These are phyloP conservation scores for Triticum timopheevii DNA, from an alignment of 176 grass and related monocot species.

Conservation along the genomic window DNA sequence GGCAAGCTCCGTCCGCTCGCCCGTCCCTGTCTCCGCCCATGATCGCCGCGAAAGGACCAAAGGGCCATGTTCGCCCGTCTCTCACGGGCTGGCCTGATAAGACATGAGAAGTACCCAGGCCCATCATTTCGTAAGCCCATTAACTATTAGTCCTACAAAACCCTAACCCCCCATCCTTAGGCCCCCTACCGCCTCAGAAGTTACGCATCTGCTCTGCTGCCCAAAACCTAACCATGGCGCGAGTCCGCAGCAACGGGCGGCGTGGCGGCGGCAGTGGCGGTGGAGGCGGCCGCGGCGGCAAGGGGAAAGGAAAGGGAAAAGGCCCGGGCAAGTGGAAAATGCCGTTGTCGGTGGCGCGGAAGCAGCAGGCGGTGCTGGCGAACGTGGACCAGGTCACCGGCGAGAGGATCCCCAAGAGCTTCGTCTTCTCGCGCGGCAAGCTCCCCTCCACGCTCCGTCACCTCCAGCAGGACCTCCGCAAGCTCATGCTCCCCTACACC, in stretches of 20 bases:
- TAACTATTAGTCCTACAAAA: background rate
- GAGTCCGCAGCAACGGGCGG: slow-evolving; percentile 7
- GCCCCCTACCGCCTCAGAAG: background rate
- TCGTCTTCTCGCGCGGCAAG: slow-evolving; percentile 86
- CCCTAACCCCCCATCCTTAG: background rate
- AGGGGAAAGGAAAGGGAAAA: slow-evolving; percentile 14
- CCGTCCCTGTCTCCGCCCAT: no score
- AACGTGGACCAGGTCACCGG: slow-evolving; percentile 85
- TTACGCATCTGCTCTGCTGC: background rate
- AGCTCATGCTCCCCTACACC: slow-evolving; percentile 61
- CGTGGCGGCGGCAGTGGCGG: slow-evolving; percentile 25
- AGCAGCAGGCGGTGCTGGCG: slow-evolving; percentile 51
- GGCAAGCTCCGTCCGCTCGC: no score
- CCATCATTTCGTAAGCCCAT: background rate
- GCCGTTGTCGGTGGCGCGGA: slow-evolving; percentile 46
- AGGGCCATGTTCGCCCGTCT: no score
- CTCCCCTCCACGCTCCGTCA: slow-evolving; percentile 69
- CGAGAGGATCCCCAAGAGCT: slow-evolving; percentile 86
- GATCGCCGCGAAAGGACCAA: no score
- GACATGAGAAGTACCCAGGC: background rate
- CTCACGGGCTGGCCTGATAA: no score
- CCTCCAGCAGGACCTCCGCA: slow-evolving; percentile 76
- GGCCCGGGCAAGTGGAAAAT: slow-evolving; percentile 25
- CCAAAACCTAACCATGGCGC: slow-evolving; percentile 1
- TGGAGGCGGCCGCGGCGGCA: slow-evolving; percentile 11